Base-by-base conservation (phyloP, 345 rosid genomes). In the Boechera stricta region DNA sequence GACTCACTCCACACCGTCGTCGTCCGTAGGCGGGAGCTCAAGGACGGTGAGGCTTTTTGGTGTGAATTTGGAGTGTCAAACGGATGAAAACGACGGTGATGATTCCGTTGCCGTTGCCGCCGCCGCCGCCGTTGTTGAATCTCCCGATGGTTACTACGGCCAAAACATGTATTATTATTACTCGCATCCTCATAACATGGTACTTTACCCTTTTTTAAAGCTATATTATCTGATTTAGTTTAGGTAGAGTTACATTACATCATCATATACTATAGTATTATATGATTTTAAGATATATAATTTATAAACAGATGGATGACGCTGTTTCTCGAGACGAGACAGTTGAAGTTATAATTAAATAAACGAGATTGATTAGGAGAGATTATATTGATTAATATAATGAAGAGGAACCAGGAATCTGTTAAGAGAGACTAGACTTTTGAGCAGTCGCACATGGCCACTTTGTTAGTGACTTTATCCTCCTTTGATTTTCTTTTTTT, bases 41-140 rank as follows among this genome's bases (percentile, higher is more conserved):
- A 94, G 71, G 85, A 85, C 84, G 35, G 61, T 88, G 55, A 88
- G 98, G 85, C 83, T 94, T 0, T 94, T 94, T 57, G 98, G 98
- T 38, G 97, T 94, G 77, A 87, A 94, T 79, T 42, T 94, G 82
- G 96, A 94, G 76, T 94, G 96, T 79, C 91, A 90, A 73, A 84
- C 79, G 10, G 91, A 87, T 10, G 89, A 70, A 36, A 62, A 83
- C 9, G 91, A 87, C n/a, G 88, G 83, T 5, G 74, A 60, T 49
- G 77, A 77, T 65, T 47, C 72, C 9, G 72, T 49, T 3, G 24
- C 24, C 24, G 29, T 28, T 28, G 54, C 64, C 10, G 24, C 68
- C 8, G 16, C 35, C 5, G 2, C 68, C 11, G 53, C 68, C 7
- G 67, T 39, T 11, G 60, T 80, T 4, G 86, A 82, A 61, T 79